Percentiles rank a stretch among this genome's conserved stretches.
These are phyloP conservation scores for Talaromyces atroroseus DNA, from an alignment of 2,329 filamentous ascomycete genomes.

Conservation along the genomic window DNA sequence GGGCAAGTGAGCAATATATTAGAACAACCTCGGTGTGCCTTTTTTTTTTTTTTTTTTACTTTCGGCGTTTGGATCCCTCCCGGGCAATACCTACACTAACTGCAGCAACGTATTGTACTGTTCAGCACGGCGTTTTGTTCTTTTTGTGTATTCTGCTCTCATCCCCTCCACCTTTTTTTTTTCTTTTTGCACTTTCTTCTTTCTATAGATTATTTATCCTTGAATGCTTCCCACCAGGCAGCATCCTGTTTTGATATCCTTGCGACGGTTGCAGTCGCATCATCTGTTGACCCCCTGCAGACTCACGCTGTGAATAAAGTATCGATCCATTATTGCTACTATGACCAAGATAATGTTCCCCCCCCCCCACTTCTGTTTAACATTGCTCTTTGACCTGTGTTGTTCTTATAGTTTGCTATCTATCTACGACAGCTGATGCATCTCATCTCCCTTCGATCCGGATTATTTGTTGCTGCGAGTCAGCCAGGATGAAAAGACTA, in stretches of 20 bases:
- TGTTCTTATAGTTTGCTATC: not conserved
- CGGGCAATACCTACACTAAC: not conserved
- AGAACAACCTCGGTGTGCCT: not conserved
- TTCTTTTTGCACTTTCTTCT: not conserved
- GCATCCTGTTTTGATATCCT: conserved; percentile 10
- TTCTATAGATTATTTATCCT: conserved; percentile 11
- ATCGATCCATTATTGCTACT: not conserved
- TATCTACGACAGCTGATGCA: not conserved
- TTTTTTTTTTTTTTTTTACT: not conserved
- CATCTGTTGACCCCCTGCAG: conserved; percentile 2
- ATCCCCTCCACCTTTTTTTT: not conserved
- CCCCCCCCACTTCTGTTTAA: not conserved
- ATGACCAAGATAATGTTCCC: not conserved
- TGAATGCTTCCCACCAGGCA: not conserved
- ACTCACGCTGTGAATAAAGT: conserved; percentile 6
- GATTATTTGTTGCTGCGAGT: not conserved
- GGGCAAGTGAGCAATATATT: conserved; percentile 15
- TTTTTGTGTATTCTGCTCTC: not conserved
- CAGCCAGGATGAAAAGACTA: too few relatives aligned
- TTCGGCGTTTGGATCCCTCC: not conserved
- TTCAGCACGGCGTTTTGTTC: conserved; percentile 8
- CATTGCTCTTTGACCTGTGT: not conserved
- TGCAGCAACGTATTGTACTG: not conserved
- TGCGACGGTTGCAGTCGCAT: conserved; percentile 1
- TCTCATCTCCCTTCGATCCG: not conserved